Percentiles rank a stretch among this genome's conserved stretches.
Conservation (phyloP, 208 protist genomes). For the Porcisia deanei region DNA sequence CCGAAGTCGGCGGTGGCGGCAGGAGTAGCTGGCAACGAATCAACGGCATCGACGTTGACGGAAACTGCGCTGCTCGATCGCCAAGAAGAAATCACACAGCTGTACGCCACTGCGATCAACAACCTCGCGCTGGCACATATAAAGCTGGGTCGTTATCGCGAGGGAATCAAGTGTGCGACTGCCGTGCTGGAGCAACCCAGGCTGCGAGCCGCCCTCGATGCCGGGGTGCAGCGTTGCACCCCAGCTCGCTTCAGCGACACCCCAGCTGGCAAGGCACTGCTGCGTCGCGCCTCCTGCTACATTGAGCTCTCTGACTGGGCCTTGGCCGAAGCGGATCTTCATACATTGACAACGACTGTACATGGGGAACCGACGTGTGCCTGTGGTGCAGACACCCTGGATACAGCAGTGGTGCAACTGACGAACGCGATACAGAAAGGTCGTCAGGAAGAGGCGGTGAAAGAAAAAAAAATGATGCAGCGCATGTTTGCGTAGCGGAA, state of each 20-base stretch:
- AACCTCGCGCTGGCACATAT: constrained; percentile 59
- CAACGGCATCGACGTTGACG: background rate
- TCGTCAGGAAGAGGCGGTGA: constrained; percentile 14
- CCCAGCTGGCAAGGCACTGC: constrained; percentile 53
- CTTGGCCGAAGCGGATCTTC: constrained; percentile 40
- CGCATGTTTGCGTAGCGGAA: constrained; percentile 59
- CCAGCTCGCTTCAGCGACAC: constrained; percentile 9
- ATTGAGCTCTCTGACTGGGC: constrained; percentile 33
- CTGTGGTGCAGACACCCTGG: background rate
- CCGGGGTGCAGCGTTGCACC: background rate
- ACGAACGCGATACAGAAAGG: constrained; percentile 18
- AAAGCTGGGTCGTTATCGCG: constrained; percentile 46
- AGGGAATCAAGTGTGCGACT: constrained; percentile 47
- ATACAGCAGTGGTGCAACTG: constrained; percentile 28
- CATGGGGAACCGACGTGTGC: background rate
- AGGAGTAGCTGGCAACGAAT: background rate
- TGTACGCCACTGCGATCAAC: constrained; percentile 46
- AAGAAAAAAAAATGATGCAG: constrained; percentile 53
- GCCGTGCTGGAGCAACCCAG: constrained; percentile 34
- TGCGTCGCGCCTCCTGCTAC: constrained; percentile 55
- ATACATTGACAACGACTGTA: background rate
- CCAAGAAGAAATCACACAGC: constrained; percentile 23
- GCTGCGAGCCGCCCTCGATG: constrained; percentile 17
- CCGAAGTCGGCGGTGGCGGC: constrained; percentile 21
- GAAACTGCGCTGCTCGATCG: constrained; percentile 13